Percentiles rank a stretch among this genome's conserved stretches.
Conservation (phyloP, 805 yeast genomes). For the Candida coquimbonensis region DNA sequence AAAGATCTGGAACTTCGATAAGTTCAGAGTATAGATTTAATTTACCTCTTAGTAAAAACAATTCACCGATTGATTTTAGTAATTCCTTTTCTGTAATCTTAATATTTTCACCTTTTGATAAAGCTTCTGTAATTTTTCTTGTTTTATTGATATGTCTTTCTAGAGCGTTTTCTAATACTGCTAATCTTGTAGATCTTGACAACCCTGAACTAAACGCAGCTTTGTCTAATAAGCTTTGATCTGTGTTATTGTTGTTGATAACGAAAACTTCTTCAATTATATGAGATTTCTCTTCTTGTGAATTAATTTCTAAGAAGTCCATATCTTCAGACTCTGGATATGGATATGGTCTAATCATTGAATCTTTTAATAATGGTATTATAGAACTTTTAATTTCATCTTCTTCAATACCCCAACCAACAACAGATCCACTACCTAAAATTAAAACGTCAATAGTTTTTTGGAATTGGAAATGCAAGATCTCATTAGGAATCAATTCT, state of each 20-base stretch:
- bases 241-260: constrained; percentile 42
- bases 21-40: constrained; percentile 81
- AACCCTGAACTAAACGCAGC: constrained; percentile 87
- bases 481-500: constrained; percentile 58
- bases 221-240: constrained; percentile 59
- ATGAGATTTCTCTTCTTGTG: constrained; percentile 28
- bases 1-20: constrained; percentile 86
- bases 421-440: constrained; percentile 70
- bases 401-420: constrained; percentile 79
- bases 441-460: constrained; percentile 54
- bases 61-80: constrained; percentile 61
- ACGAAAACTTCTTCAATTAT: constrained; percentile 67
- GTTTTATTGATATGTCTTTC: constrained; percentile 64
- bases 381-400: constrained; percentile 36
- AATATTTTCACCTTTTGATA: constrained; percentile 55
- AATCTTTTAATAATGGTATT: constrained; percentile 43
- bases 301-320: constrained; percentile 43
- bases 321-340: constrained; percentile 75
- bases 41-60: constrained; percentile 73
- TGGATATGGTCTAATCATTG: constrained; percentile 41
- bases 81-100: constrained; percentile 54
- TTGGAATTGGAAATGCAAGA: constrained; percentile 44
- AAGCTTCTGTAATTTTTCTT: constrained; percentile 52
- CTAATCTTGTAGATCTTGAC: constrained; percentile 79
- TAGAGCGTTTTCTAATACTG: constrained; percentile 66